Evolutionary conservation across 2,329 filamentous ascomycete genomes (phyloP).

Genomic region (Lecanicillium sp.): DNA sequence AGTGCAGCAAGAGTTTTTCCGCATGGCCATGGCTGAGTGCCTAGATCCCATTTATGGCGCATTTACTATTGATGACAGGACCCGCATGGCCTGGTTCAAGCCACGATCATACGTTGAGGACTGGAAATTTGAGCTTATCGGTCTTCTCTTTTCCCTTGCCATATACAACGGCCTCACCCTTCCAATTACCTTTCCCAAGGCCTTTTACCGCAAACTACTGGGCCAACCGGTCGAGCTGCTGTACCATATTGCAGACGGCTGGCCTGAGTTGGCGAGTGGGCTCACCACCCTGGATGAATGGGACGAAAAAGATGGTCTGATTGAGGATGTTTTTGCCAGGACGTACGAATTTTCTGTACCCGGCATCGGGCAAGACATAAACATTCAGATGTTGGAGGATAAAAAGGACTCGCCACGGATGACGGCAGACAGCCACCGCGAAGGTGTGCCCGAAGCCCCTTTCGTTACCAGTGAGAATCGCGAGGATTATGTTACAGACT

Average conservation of each 20-base stretch:
- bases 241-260: slow-evolving; percentile 76
- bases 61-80: slow-evolving; percentile 70
- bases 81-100: slow-evolving; percentile 80
- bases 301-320: slow-evolving; percentile 64
- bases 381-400: slow-evolving; percentile 43
- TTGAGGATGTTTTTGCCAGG: slow-evolving; percentile 73
- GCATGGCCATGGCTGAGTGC: slow-evolving; percentile 70
- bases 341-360: slow-evolving; percentile 78
- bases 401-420: slow-evolving; percentile 40
- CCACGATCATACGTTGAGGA: slow-evolving; percentile 72
- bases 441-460: slow-evolving; percentile 42
- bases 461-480: slow-evolving; percentile 79
- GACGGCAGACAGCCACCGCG: slow-evolving; percentile 25
- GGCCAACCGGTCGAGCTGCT: slow-evolving; percentile 59
- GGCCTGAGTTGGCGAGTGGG: slow-evolving; percentile 72
- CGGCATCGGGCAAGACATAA: slow-evolving; percentile 48
- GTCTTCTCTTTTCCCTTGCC: slow-evolving; percentile 79
- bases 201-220: slow-evolving; percentile 74
- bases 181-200: slow-evolving; percentile 79
- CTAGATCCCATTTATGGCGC: slow-evolving; percentile 70
- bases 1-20: slow-evolving; percentile 94
- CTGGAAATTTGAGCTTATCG: slow-evolving; percentile 87
- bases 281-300: slow-evolving; percentile 67
- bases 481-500: slow-evolving; percentile 70
- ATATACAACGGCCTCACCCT: slow-evolving; percentile 90